These are phyloP conservation scores for Paxillus rubicundulus DNA, from an alignment of 768 basidiomycete genomes.

Conservation along the genomic window DNA sequence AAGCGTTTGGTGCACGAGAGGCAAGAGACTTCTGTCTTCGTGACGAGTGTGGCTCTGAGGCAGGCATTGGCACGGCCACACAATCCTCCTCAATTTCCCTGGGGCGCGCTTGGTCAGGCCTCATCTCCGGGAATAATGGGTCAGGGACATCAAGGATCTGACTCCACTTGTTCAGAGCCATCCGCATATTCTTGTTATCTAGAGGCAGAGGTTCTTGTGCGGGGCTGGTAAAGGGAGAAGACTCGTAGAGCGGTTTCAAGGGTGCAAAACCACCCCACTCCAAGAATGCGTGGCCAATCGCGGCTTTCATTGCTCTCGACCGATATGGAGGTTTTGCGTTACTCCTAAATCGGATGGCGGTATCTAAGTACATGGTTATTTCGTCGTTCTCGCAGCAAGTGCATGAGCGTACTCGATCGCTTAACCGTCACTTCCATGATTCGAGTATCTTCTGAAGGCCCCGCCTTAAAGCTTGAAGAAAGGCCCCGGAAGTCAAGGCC, in stretches of 20 bases:
- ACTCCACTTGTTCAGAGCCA: conserved; percentile 34
- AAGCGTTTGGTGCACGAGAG: background rate
- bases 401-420: conserved; percentile 24
- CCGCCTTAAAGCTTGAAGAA: conserved; percentile 5
- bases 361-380: conserved; percentile 7
- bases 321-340: conserved; percentile 24
- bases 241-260: conserved; percentile 27
- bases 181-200: conserved; percentile 29
- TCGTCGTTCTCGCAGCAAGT: background rate
- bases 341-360: conserved; percentile 21
- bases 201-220: conserved; percentile 9
- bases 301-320: conserved; percentile 29
- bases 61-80: background rate
- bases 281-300: conserved; percentile 30
- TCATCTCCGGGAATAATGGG: conserved; percentile 33
- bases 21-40: background rate
- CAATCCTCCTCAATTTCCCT: conserved; percentile 2
- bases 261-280: conserved; percentile 33
- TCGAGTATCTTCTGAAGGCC: background rate
- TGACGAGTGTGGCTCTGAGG: background rate
- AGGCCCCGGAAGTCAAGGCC: background rate
- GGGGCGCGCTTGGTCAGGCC: background rate
- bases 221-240: conserved; percentile 26
- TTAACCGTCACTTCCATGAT: conserved; percentile 15
- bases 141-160: conserved; percentile 32